Evolutionary conservation across 768 basidiomycete species (phyloP), one percentile per base, ranked within the genome.

Genomic region (Cystofilobasidium bisporidii): DNA sequence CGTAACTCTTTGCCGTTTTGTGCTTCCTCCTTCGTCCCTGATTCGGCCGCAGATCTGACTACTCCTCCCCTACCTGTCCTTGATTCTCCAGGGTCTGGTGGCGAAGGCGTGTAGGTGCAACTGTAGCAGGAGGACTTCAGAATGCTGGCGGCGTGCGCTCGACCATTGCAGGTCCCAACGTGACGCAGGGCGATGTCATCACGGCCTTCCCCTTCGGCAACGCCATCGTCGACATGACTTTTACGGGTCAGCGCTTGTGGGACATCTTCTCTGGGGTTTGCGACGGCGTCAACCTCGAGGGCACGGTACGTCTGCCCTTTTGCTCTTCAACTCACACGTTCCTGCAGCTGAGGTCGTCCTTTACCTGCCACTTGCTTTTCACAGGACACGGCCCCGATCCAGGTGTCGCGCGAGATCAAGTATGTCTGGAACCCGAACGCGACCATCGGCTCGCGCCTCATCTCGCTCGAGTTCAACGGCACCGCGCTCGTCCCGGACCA

Each of bases 121-220:
- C 73, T 26, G 75, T 76, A 9, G 77, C 72, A 43, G 79, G 71
- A 20, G 74, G 77, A 11, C 72, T 81, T 63, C 78, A 80, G 73
- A 82, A 81, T 22, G 53, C 53, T 8, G 53, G 40, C 33, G 76
- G 75, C 41, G 79, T 81, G 69, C 79, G 81, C 28, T 73, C 78
- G 0, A 72, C 77, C 55, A 80, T 82, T 71, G 76, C 32, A 18
- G 63, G 63, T n/a, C 63, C 63, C 12, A 63, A 64, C 32, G 30
- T 69, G 36, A 64, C 68, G 2, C 64, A 55, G 41, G 69, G 71
- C 43, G 71, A 67, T 32, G 47, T 79, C n/a, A 71, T 81, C 63
- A 71, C 78, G 24, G 72, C 77, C 45, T 80, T 80, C 76, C 81
- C 81, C 33, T 82, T 81, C 72, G 79, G 78, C 15, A 81, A 81